Conservation (phyloP, 2,329 filamentous ascomycete genomes). For the Fusarium albosuccineum region DNA sequence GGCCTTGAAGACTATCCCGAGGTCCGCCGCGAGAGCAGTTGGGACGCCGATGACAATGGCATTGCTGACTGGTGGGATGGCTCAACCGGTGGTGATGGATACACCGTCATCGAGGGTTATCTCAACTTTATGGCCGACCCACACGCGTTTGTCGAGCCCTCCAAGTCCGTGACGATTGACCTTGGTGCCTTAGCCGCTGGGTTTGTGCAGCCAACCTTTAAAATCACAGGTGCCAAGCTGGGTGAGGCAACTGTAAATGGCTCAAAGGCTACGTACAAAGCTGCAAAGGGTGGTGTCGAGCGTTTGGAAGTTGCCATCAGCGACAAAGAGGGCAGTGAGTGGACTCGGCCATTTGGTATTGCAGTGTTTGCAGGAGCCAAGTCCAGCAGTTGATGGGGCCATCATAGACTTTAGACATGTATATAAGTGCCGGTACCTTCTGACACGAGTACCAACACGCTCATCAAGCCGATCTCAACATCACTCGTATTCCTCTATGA, state of each 20-base stretch:
- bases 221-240: background rate
- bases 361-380: background rate
- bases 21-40: constrained; percentile 39
- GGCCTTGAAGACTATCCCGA: constrained; percentile 51
- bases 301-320: background rate
- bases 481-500: too few species aligned
- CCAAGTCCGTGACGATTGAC: constrained; percentile 40
- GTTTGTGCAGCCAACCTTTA: constrained; percentile 21
- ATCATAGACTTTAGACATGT: too few species aligned
- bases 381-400: background rate
- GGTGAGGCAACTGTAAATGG: constrained; percentile 3
- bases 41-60: constrained; percentile 51
- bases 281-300: background rate
- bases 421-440: too few species aligned
- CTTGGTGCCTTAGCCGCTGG: constrained; percentile 43
- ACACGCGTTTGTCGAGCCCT: constrained; percentile 48
- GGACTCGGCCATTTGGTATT: background rate
- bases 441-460: too few species aligned
- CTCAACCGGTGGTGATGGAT: constrained; percentile 49
- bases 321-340: background rate
- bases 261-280: background rate
- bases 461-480: too few species aligned
- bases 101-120: constrained; percentile 50
- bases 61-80: constrained; percentile 54
- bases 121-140: constrained; percentile 53